Evolutionary conservation across 768 basidiomycete genomes (phyloP).

Genomic region (Pholiota conissans): DNA sequence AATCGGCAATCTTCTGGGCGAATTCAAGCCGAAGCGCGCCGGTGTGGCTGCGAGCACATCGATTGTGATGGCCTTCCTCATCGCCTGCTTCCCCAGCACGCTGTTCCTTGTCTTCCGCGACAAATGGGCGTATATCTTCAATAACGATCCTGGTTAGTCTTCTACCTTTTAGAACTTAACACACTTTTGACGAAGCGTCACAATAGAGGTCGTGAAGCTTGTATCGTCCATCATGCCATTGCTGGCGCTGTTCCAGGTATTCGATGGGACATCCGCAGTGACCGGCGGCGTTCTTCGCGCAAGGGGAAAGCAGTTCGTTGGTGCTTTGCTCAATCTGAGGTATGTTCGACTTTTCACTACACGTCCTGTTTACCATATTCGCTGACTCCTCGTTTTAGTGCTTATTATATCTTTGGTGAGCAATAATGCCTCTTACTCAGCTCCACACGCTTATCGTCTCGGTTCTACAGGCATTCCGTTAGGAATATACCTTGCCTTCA

Average conservation of each 20-base stretch:
- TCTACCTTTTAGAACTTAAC: neutral
- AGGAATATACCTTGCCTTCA: slow-evolving; percentile 77
- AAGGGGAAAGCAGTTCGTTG: slow-evolving; percentile 76
- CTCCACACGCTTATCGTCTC: slow-evolving; percentile 23
- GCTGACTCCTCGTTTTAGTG: too few species aligned
- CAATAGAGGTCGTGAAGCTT: slow-evolving; percentile 52
- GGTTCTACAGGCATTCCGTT: slow-evolving; percentile 80
- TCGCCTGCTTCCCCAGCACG: slow-evolving; percentile 65
- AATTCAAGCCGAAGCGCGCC: slow-evolving; percentile 26
- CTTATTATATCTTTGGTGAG: slow-evolving; percentile 75
- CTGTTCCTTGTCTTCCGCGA: slow-evolving; percentile 62
- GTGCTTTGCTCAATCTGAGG: slow-evolving; percentile 83
- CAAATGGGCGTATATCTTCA: slow-evolving; percentile 76
- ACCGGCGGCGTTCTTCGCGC: slow-evolving; percentile 81
- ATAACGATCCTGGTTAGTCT: slow-evolving; percentile 59
- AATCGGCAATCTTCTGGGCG: slow-evolving; percentile 8
- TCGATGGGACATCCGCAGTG: slow-evolving; percentile 74
- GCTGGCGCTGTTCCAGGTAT: slow-evolving; percentile 80
- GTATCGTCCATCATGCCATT: slow-evolving; percentile 75
- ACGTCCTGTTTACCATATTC: neutral
- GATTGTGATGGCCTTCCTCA: slow-evolving; percentile 62
- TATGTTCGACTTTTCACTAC: slow-evolving; percentile 22
- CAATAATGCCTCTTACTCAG: neutral
- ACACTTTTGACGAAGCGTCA: too few species aligned
- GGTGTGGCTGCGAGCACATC: slow-evolving; percentile 51